A percentile compares a stretch with the other conserved stretches of the same genome.
Evolutionary conservation across 23 red algal genomes (phyloP).

Genomic region (Cyanidioschyzon merolae): DNA sequence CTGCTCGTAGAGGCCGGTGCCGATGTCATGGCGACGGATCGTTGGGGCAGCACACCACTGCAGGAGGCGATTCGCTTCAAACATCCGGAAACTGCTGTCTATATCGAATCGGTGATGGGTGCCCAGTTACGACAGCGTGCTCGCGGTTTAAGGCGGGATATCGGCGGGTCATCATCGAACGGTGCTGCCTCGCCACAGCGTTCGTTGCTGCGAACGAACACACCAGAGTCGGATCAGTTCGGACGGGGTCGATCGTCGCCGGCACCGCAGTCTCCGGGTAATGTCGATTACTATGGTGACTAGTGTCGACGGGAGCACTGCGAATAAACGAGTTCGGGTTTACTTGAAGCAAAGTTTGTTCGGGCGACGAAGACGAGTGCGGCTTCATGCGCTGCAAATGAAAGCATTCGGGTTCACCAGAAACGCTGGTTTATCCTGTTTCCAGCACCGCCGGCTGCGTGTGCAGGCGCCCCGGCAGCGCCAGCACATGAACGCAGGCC

Average conservation of each 20-base stretch:
- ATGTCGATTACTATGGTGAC: slow-evolving; percentile 15
- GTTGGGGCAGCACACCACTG: slow-evolving; percentile 85
- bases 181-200: background rate
- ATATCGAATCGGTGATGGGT: background rate
- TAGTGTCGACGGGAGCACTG: background rate
- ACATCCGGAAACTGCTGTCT: slow-evolving; percentile 14
- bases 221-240: background rate
- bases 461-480: too few species aligned
- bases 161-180: background rate
- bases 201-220: background rate
- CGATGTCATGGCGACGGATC: slow-evolving; percentile 43
- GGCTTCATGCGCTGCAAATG: too few species aligned
- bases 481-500: too few species aligned
- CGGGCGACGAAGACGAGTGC: too few species aligned
- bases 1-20: slow-evolving; percentile 73
- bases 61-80: slow-evolving; percentile 35
- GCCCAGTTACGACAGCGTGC: background rate
- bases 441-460: too few species aligned
- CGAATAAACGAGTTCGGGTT: too few species aligned
- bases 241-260: background rate
- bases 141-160: background rate
- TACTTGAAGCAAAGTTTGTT: too few species aligned
- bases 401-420: too few species aligned
- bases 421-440: too few species aligned
- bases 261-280: background rate